A percentile compares a stretch with the other conserved stretches of the same genome.
phyloP scores from a whole-genome alignment of 345 rosid genomes.

The Syzygium aqueum region DNA sequence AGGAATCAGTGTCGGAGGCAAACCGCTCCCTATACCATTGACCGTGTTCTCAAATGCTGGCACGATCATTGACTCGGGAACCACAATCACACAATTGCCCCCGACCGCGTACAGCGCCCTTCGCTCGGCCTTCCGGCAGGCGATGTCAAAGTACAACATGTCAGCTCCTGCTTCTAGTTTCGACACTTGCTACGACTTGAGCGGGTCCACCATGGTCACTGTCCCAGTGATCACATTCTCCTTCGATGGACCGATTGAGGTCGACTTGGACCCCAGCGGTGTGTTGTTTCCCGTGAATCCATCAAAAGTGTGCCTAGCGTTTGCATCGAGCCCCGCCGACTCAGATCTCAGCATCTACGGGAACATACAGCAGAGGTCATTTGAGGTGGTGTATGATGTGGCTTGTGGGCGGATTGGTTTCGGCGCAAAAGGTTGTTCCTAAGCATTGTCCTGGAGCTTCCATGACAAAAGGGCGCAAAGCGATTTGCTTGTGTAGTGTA shows the following conservation, averaged over 20 bases:
- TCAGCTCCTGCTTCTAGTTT: not conserved
- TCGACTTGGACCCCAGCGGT: not conserved
- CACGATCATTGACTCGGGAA: not conserved
- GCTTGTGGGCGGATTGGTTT: not conserved
- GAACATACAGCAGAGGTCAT: not conserved
- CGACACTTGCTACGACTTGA: slow-evolving; percentile 4
- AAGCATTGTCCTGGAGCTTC: not conserved
- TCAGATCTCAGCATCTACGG: not conserved
- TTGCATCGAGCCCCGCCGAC: not conserved
- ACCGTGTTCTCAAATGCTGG: not conserved
- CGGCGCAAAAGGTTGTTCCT: not conserved
- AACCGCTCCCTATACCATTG: not conserved
- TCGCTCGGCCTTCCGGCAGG: not conserved
- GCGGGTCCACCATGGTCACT: not conserved
- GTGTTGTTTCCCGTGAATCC: not conserved
- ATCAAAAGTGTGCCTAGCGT: not conserved
- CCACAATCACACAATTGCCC: not conserved
- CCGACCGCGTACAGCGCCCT: not conserved
- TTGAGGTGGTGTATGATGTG: not conserved
- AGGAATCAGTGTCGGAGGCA: slow-evolving; percentile 3
- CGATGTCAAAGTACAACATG: not conserved
- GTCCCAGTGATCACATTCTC: not conserved
- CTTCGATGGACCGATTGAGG: not conserved
- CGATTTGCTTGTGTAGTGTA: not conserved
- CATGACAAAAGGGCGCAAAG: not conserved